Base-by-base conservation (phyloP, 2,329 filamentous ascomycete species). In the Juglanconis sp. region DNA sequence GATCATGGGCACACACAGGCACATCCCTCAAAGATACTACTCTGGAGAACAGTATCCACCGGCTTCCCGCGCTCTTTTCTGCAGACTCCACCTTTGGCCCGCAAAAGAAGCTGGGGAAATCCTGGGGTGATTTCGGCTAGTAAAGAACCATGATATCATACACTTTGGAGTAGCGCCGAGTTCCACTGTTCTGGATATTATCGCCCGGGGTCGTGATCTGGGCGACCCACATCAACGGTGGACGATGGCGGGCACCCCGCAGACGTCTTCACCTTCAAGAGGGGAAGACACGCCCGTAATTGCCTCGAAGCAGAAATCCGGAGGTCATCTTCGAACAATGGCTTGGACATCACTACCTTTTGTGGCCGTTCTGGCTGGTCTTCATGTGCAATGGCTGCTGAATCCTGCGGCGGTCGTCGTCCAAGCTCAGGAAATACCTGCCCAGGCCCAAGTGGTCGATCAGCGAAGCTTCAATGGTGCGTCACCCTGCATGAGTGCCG, bases 401-500 rank as follows among this genome's bases (percentile, higher is more conserved):
- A 54, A 57, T 15, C 58, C 61, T 4, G 30, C 24, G n/a, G 24
- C 46, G 15, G 34, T 57, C 13, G 32, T 31, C 8, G 59, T 34
- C 13, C 50, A 54, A 15, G 62, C 30, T 32, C 52, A 49, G 46
- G 57, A 35, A 4, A 32, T 65, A n/a, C 75, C 75, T 11, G 65
- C 70, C 3, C 70, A 72, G 58, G 77, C 76, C 4, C 77, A 79
- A 57, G 61, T 79, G 47, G 74, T 81, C 48, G 71, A 79, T 64
- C 76, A 78, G 65, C 75, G 68, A 63, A 70, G 68, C n/a, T 77
- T 80, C 69, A 79, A 77, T 64, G 75, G 73, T 57, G 31, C 7
- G 55, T 51, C 31, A 15, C 24, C 24, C 24, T 24, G 24, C 24
- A 24, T 24, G 24, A 24, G 24, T 24, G 24, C 24, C 24, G 4